Conservation (phyloP, 108 stramenopile genomes). For the Hondaea fermentalgiana region DNA sequence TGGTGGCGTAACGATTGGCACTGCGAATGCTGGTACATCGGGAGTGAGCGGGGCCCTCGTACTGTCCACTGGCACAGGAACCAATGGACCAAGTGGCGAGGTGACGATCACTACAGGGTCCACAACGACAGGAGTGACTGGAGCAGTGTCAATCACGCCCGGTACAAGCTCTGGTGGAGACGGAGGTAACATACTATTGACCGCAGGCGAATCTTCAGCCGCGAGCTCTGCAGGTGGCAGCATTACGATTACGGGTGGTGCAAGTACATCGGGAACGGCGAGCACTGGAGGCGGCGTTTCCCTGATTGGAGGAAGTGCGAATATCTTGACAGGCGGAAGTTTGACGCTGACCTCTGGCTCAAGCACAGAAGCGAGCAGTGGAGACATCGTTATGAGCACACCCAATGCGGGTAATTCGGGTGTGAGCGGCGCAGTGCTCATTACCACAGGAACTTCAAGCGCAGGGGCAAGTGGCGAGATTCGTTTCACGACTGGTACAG, state of each 20-base stretch:
- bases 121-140: background rate
- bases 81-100: background rate
- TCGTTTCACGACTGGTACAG: slow-evolving; percentile 22
- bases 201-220: background rate
- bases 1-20: background rate
- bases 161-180: background rate
- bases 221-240: background rate
- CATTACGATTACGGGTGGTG: background rate
- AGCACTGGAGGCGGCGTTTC: background rate
- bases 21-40: background rate
- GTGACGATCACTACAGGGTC: background rate
- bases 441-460: background rate
- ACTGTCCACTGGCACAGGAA: background rate
- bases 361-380: background rate
- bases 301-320: background rate
- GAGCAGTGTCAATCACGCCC: background rate
- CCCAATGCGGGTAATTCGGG: background rate
- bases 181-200: background rate
- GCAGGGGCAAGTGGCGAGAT: background rate
- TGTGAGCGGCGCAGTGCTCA: background rate
- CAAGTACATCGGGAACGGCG: background rate
- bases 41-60: background rate
- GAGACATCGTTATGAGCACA: background rate
- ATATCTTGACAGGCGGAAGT: background rate
- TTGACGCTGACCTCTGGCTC: background rate